Conservation (phyloP, 305 asterid species). For the Withania somnifera region DNA sequence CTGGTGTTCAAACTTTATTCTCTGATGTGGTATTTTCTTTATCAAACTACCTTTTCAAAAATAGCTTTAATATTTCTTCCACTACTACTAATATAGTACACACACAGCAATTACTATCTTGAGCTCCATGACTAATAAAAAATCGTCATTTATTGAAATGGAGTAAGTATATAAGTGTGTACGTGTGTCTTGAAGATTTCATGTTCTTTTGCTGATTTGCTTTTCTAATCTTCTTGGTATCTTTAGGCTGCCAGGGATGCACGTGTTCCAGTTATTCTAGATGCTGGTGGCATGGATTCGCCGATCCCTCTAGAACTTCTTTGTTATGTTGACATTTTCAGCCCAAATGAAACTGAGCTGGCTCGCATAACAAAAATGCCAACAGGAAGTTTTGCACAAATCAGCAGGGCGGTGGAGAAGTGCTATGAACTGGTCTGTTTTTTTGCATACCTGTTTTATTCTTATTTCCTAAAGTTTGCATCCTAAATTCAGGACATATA, state of each 20-base stretch:
- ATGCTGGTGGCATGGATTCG: slow-evolving; percentile 88
- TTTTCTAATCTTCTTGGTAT: slow-evolving; percentile 1
- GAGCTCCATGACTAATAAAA: neutral
- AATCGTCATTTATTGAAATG: neutral
- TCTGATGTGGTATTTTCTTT: neutral
- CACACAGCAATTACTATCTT: neutral
- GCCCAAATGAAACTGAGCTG: slow-evolving; percentile 92
- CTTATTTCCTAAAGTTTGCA: neutral
- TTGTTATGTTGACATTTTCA: slow-evolving; percentile 45
- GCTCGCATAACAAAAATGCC: slow-evolving; percentile 75
- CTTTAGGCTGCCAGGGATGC: slow-evolving; percentile 74
- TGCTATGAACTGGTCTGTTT: slow-evolving; percentile 67
- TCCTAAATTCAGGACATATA: neutral
- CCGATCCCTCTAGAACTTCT: slow-evolving; percentile 71
- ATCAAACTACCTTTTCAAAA: neutral
- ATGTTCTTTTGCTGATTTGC: neutral
- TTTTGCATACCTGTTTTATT: neutral
- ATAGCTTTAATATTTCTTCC: neutral
- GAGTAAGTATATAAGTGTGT: neutral
- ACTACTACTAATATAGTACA: neutral
- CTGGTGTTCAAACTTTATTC: neutral
- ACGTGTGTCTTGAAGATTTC: neutral
- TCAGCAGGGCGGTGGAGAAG: slow-evolving; percentile 58
- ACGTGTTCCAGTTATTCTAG: slow-evolving; percentile 73
- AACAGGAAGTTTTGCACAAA: slow-evolving; percentile 70